Base-by-base conservation (phyloP, 768 basidiomycete genomes). In the Holtermanniella nyarrowii region DNA sequence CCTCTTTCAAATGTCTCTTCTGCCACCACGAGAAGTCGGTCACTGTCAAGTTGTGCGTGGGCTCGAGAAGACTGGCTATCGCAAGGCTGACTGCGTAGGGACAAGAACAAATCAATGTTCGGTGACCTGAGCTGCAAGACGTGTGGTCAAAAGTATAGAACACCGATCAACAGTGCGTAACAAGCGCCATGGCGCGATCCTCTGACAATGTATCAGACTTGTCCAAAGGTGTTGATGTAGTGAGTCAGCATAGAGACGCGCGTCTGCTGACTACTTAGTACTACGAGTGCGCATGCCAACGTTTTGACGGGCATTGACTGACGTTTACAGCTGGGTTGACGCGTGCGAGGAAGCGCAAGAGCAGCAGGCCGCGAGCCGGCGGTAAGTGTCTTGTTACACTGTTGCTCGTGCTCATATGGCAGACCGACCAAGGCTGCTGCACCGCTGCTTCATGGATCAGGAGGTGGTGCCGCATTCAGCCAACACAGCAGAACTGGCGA, bases 61-160 rank as follows among this genome's bases (percentile, higher is more conserved):
- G 16, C 26, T 2, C 16, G 4, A 11, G 4, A 43, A 40, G n/a
- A 5, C 43, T 42, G 1, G 20, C 7, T 42, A 44, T 3, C 13
- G 75, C 87, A 91, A 37, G 7, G 74, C 89, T 95, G 73, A 95
- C 90, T 73, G 87, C 87, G 88, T 89, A 16, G 39, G 37, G 63
- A 69, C 18, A 66, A 70, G 42, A 71, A 69, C 24, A 55, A 60
- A 44, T 57, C 83, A 61, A 89, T 89, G 81, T 88, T 87, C 66
- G 81, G 88, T 48, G 84, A 79, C 63, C 78, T 86, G 83, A 52
- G 53, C n/a, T 71, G 69, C 53, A 69, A 69, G 87, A 49, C 88
- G 84, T 56, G 93, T 85, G 49, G 87, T 86, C 65, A 95, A 88
- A 68, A 83, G 85, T 63, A 88, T 91, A 54, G 90, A 77, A 86